Evolutionary conservation across 768 basidiomycete genomes (phyloP).

Genomic region (Lactarius tabidus): DNA sequence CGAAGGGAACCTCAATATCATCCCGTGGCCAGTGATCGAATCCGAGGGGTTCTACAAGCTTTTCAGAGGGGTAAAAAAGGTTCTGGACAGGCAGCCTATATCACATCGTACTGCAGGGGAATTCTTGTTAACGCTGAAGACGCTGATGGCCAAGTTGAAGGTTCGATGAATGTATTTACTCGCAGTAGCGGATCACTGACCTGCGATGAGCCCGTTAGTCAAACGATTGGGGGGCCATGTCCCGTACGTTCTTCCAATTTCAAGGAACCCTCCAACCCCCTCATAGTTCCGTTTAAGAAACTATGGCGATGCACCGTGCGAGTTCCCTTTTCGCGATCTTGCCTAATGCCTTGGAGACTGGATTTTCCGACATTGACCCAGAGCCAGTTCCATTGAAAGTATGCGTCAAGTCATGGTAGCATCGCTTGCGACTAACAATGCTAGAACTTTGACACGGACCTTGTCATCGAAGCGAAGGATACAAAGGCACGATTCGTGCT

Average conservation of each 20-base stretch:
- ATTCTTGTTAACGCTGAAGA: conserved; percentile 56
- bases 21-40: conserved; percentile 67
- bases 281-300: conserved; percentile 35
- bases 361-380: conserved; percentile 42
- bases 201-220: conserved; percentile 35
- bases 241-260: conserved; percentile 40
- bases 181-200: background rate
- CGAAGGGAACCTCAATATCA: conserved; percentile 49
- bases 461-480: conserved; percentile 30
- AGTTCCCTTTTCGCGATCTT: conserved; percentile 37
- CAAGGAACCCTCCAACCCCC: background rate
- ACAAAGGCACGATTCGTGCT: conserved; percentile 35
- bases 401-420: background rate
- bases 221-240: conserved; percentile 62
- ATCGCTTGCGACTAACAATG: background rate
- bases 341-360: conserved; percentile 43
- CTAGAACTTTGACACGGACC: conserved; percentile 51
- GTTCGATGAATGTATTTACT: conserved; percentile 30
- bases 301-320: conserved; percentile 45
- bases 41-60: conserved; percentile 56
- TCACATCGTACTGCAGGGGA: conserved; percentile 52
- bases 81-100: conserved; percentile 45
- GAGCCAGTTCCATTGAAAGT: conserved; percentile 50
- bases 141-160: conserved; percentile 65
- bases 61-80: conserved; percentile 44